Evolutionary conservation across 768 basidiomycete species (phyloP).

Genomic region (Boletus coccyginus): DNA sequence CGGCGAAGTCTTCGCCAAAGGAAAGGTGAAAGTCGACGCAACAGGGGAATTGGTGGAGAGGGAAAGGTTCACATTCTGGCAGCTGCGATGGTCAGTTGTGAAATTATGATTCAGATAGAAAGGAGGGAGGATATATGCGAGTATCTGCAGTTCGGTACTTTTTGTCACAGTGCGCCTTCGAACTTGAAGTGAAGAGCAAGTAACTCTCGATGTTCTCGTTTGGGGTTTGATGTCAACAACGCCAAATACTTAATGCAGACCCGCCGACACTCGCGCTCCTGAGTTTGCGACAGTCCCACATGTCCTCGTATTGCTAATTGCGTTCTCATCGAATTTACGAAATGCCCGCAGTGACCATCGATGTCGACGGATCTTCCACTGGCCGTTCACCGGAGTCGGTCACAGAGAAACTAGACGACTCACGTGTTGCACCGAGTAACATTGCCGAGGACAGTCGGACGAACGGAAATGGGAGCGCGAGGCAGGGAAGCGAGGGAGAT

Average conservation of each 20-base stretch:
- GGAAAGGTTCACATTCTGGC: not conserved
- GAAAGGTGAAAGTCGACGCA: slow-evolving; percentile 2
- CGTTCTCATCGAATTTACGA: not conserved
- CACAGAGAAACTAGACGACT: slow-evolving; percentile 1
- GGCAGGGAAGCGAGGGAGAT: not conserved
- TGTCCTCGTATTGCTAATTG: slow-evolving; percentile 1
- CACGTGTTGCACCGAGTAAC: not conserved
- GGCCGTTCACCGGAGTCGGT: not conserved
- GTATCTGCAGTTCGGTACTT: no score
- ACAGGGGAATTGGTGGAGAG: not conserved
- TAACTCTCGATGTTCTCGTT: no score
- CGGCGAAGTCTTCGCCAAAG: slow-evolving; percentile 29
- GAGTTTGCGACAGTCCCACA: slow-evolving; percentile 1
- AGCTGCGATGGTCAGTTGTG: not conserved
- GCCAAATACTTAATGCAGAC: slow-evolving; percentile 13
- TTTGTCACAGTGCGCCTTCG: no score
- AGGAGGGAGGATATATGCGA: no score
- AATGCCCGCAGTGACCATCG: slow-evolving; percentile 6
- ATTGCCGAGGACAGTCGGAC: slow-evolving; percentile 4
- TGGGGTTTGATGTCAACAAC: slow-evolving; percentile 8
- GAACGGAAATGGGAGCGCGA: slow-evolving; percentile 18
- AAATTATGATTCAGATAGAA: no score
- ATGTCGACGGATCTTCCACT: not conserved
- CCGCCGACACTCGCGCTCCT: not conserved
- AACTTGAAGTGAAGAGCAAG: no score